Evolutionary conservation across 768 basidiomycete species (phyloP).

Genomic region (Gymnopilus junonius): DNA sequence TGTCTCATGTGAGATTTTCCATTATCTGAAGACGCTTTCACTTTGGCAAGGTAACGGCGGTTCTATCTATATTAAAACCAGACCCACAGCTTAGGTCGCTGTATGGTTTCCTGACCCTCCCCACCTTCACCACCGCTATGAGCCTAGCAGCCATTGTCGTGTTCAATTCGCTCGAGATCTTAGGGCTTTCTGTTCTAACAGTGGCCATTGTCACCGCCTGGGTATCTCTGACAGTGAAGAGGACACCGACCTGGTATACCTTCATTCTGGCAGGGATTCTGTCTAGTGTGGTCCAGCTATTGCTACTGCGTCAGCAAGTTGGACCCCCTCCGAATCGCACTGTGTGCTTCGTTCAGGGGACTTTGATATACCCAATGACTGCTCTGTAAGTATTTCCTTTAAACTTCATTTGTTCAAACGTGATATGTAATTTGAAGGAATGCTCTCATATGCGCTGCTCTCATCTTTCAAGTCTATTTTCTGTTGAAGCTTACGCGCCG

Average conservation of each 20-base stretch:
- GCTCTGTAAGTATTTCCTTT: background rate
- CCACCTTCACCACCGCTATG: background rate
- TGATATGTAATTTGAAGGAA: background rate
- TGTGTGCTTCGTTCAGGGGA: conserved; percentile 1
- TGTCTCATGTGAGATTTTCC: no score
- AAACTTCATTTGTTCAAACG: background rate
- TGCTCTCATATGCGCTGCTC: background rate
- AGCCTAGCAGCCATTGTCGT: background rate
- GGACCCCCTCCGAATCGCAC: background rate
- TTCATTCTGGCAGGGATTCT: background rate
- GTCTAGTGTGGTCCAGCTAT: background rate
- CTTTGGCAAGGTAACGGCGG: no score
- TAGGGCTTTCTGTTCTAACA: background rate
- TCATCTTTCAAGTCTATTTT: background rate
- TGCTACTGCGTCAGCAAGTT: conserved; percentile 1
- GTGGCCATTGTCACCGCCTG: background rate
- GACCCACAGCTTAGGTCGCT: no score
- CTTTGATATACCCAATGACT: background rate
- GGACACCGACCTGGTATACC: conserved; percentile 1
- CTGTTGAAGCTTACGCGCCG: background rate
- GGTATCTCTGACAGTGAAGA: background rate
- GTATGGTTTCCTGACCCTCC: background rate
- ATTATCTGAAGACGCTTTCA: no score
- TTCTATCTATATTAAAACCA: no score
- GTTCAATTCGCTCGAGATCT: background rate